These are phyloP conservation scores for Diaporthe longicolla DNA, from an alignment of 2,329 filamentous ascomycete species.

Conservation along the genomic window DNA sequence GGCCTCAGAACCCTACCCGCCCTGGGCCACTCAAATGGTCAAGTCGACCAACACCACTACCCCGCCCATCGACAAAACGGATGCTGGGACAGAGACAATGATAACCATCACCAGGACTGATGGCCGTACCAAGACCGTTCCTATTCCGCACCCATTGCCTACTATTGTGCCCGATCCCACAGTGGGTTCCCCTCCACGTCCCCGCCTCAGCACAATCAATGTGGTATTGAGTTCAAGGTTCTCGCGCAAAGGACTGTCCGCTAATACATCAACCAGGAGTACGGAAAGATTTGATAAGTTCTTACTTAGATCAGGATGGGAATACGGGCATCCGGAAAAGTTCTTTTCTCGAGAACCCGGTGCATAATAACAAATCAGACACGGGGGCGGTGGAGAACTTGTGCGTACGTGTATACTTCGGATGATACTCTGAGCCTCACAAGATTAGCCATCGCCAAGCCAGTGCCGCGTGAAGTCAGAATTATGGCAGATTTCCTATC, in stretches of 20 bases:
- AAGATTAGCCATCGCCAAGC: background rate
- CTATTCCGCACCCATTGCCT: background rate
- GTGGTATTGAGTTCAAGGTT: background rate
- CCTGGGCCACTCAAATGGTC: background rate
- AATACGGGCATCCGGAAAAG: background rate
- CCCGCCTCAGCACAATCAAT: background rate
- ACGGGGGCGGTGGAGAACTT: background rate
- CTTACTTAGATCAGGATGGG: background rate
- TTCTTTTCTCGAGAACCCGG: background rate
- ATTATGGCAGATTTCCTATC: no score
- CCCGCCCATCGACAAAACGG: background rate
- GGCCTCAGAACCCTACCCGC: background rate
- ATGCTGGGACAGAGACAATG: background rate
- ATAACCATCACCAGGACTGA: constrained; percentile 3
- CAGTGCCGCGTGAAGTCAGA: background rate
- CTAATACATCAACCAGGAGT: background rate
- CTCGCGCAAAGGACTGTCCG: background rate
- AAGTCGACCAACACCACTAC: background rate
- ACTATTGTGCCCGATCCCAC: background rate
- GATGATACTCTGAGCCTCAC: background rate
- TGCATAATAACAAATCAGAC: no score
- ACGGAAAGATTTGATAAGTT: background rate
- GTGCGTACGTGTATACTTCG: background rate
- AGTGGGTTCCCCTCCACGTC: background rate
- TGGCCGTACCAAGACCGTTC: background rate